Evolutionary conservation across 768 basidiomycete species (phyloP).

Genomic region (Rhodosporidiobolus odoratus): DNA sequence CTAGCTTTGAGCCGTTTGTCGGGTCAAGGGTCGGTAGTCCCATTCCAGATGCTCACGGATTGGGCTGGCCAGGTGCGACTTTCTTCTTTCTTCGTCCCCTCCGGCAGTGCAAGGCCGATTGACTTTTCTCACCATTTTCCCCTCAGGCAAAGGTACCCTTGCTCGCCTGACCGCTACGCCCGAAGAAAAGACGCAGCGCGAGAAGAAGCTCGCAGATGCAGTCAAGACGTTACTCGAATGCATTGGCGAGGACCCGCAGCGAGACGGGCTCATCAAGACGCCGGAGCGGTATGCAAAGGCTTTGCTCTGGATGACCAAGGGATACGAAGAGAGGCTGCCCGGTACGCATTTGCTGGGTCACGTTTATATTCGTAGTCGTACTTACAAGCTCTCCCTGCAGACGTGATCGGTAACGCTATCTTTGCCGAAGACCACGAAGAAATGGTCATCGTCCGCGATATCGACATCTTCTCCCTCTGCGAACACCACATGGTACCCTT

Average conservation of each 20-base stretch:
- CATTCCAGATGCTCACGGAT: conserved; percentile 41
- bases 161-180: conserved; percentile 30
- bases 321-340: conserved; percentile 90
- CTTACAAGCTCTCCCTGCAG: conserved; percentile 48
- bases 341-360: conserved; percentile 60
- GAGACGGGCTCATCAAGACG: conserved; percentile 84
- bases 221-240: conserved; percentile 90
- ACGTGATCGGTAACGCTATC: conserved; percentile 97
- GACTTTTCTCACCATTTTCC: neutral
- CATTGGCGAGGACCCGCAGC: conserved; percentile 94
- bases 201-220: conserved; percentile 67
- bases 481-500: conserved; percentile 99
- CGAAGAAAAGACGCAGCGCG: conserved; percentile 23
- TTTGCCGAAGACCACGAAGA: conserved; percentile 99
- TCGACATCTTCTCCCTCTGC: conserved; percentile 92
- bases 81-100: neutral
- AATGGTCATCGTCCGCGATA: conserved; percentile 97
- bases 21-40: conserved; percentile 29
- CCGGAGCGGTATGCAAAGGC: conserved; percentile 96
- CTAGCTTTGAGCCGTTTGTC: conserved; percentile 31
- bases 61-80: conserved; percentile 42
- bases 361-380: too few species aligned
- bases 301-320: conserved; percentile 97
- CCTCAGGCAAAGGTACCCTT: conserved; percentile 39
- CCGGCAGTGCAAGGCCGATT: neutral